These are phyloP conservation scores for Apophysomyces ossiformis DNA, from an alignment of 371 early-diverging fungal genomes.

Conservation along the genomic window DNA sequence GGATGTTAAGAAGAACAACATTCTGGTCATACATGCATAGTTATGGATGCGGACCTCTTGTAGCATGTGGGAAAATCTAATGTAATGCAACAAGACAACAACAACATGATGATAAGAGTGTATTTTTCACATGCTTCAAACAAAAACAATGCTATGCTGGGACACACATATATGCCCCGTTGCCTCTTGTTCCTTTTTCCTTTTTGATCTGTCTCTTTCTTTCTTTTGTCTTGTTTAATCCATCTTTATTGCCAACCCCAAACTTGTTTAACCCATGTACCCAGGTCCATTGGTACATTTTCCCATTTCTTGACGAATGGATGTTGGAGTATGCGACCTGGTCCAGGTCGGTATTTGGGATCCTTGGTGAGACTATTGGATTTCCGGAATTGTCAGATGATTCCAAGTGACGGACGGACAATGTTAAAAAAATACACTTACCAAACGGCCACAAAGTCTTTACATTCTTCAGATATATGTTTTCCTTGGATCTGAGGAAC, in stretches of 20 bases:
- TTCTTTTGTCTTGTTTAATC: not conserved
- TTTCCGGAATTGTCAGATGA: constrained; percentile 19
- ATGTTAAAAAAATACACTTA: constrained; percentile 29
- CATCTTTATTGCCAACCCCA: constrained; percentile 52
- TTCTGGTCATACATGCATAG: too few relatives aligned
- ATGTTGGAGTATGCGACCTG: constrained; percentile 72
- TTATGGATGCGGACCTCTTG: too few relatives aligned
- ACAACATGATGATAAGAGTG: too few relatives aligned
- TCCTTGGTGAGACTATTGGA: constrained; percentile 76
- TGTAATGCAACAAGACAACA: too few relatives aligned
- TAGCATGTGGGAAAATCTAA: too few relatives aligned
- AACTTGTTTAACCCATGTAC: constrained; percentile 59
- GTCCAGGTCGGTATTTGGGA: constrained; percentile 76
- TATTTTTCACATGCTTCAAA: too few relatives aligned
- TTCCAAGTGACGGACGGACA: constrained; percentile 21
- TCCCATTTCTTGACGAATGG: constrained; percentile 64
- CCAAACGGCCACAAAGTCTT: constrained; percentile 79
- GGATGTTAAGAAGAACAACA: too few relatives aligned
- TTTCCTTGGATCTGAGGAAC: constrained; percentile 76
- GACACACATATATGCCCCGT: too few relatives aligned
- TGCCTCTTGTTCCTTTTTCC: too few relatives aligned
- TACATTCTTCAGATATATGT: constrained; percentile 64
- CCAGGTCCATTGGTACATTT: constrained; percentile 51
- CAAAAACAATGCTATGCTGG: too few relatives aligned
- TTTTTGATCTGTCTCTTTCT: not conserved